phyloP scores from a whole-genome alignment of 139 green algal genomes.

The Tetradesmus lagerheimii region DNA sequence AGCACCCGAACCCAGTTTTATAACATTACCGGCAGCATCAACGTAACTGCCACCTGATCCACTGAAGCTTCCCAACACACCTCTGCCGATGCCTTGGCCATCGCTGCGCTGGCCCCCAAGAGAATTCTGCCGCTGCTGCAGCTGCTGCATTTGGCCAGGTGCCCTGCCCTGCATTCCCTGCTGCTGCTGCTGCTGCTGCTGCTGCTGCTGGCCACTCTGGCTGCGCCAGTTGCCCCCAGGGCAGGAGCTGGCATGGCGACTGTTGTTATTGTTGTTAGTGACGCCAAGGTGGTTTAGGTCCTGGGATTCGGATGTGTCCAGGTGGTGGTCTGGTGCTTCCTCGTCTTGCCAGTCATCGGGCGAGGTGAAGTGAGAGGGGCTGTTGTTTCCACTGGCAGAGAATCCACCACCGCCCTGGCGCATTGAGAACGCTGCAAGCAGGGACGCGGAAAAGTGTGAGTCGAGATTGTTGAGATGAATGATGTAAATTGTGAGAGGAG shows the following conservation, averaged over 20 bases:
- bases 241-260: neutral
- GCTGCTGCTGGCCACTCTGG: neutral
- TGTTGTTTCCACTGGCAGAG: neutral
- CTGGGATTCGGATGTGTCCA: neutral
- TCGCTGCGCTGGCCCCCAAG: neutral
- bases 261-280: neutral
- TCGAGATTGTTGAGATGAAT: too few species aligned
- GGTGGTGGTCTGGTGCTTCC: constrained; percentile 25
- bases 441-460: neutral
- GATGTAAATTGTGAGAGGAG: too few species aligned
- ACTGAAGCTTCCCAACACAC: constrained; percentile 17
- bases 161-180: neutral
- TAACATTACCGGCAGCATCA: constrained; percentile 9
- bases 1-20: neutral
- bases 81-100: constrained; percentile 1
- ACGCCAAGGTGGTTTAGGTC: neutral
- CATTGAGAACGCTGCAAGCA: neutral
- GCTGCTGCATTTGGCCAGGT: neutral
- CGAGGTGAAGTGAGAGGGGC: constrained; percentile 33
- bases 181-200: neutral
- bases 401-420: neutral
- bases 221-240: neutral
- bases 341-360: constrained; percentile 20
- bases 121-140: neutral
- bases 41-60: constrained; percentile 22